Base-by-base conservation (phyloP, 2,329 filamentous ascomycete species). In the Esteya vermicola region DNA sequence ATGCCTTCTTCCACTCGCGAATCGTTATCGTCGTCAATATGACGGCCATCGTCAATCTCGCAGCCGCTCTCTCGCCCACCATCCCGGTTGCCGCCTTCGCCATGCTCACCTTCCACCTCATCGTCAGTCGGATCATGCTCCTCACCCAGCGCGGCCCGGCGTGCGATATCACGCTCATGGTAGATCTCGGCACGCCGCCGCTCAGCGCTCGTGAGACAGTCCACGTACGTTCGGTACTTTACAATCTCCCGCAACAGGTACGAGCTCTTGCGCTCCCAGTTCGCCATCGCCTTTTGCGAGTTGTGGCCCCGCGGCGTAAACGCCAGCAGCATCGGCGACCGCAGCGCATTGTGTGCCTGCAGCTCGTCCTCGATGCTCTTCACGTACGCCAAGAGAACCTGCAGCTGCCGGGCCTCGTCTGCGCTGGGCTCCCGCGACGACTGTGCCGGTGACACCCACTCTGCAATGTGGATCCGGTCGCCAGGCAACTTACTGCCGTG, bases 261-360 rank as follows among this genome's bases (percentile, higher is more conserved):
- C 23, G 84, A 80, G 41, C 85, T 93, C 64, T 96, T 96, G 54
- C 82, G 78, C 65, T 98, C 88, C 89, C 91, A 98, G 59, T 98
- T 98, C 18, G 79, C 71, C 82, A 96, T 89, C 14, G 89, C 85
- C 59, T 82, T 88, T 46, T 65, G 67, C 14, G 79, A 74, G 52
- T 96, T 96, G 28, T 75, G 70, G 45, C 89, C 81, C 23, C 86
- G 75, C 4, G 85, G 82, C 13, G 85, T 86, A 56, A 93, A 96
- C 9, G 91, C 86, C 40, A 94, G 70, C 41, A 88, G 70, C 81
- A 96, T 91, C 3, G 85, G 79, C 42, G 77, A 77, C 49, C 91
- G 78, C 48, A 96, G 67, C 55, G 88, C 81, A 53, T 96, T 95
- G 60, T 98, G 91, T 45, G 72, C 70, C 55, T 85, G 73, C 36